phyloP scores from a whole-genome alignment of 1,139 yeast species.

The Taphrina confusa region DNA sequence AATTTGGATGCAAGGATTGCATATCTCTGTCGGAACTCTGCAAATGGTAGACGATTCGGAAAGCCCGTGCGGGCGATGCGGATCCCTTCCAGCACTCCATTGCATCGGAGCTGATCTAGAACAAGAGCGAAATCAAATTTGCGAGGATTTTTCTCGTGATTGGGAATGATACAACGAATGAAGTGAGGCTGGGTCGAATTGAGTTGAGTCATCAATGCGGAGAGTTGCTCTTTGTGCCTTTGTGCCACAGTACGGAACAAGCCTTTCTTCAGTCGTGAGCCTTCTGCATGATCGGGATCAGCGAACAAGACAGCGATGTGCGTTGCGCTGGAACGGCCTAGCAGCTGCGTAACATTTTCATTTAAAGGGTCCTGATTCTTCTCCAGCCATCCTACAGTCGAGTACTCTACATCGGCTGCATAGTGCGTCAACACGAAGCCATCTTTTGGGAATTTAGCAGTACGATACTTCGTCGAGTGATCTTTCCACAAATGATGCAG shows the following conservation, averaged over 20 bases:
- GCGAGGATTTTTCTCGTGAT: slow-evolving; percentile 69
- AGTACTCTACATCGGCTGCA: slow-evolving; percentile 93
- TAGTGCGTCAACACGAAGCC: slow-evolving; percentile 82
- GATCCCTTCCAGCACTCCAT: slow-evolving; percentile 97
- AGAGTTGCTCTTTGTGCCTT: slow-evolving; percentile 71
- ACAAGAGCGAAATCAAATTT: slow-evolving; percentile 75
- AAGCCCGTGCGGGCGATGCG: slow-evolving; percentile 96
- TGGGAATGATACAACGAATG: slow-evolving; percentile 93
- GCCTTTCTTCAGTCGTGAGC: slow-evolving; percentile 48
- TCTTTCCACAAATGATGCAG: slow-evolving; percentile 66
- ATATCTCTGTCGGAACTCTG: slow-evolving; percentile 76
- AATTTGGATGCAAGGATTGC: slow-evolving; percentile 58
- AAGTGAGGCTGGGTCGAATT: slow-evolving; percentile 90
- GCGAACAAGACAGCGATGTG: slow-evolving; percentile 56
- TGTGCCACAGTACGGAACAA: slow-evolving; percentile 80
- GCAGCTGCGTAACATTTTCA: slow-evolving; percentile 64
- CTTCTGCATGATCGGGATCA: slow-evolving; percentile 37
- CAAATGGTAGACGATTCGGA: slow-evolving; percentile 85
- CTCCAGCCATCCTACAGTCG: slow-evolving; percentile 88
- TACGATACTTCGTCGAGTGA: slow-evolving; percentile 60
- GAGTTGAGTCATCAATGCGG: slow-evolving; percentile 69
- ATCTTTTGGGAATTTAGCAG: slow-evolving; percentile 57
- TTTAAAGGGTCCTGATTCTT: slow-evolving; percentile 93
- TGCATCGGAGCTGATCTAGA: slow-evolving; percentile 86
- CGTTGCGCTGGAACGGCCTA: slow-evolving; percentile 59